Conservation (phyloP, 1,284 basidiomycete species). For the Megacollybia platyphylla region DNA sequence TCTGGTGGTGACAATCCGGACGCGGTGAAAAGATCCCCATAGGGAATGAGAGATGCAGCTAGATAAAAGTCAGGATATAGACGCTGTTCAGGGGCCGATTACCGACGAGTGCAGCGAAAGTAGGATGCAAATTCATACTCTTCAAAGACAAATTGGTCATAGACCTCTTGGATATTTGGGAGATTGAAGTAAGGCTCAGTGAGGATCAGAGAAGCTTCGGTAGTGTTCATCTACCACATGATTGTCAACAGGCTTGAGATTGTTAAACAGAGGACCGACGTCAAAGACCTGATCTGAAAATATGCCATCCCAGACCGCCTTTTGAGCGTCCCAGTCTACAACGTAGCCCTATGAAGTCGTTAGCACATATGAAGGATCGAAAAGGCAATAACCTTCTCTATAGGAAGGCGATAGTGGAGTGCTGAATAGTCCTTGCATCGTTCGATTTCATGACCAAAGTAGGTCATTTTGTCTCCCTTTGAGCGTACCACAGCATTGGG, state of each 20-base stretch:
- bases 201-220: conserved; percentile 63
- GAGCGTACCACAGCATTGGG: conserved; percentile 74
- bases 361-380: neutral
- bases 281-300: conserved; percentile 62
- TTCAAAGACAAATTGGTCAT: conserved; percentile 92
- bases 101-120: conserved; percentile 70
- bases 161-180: conserved; percentile 81
- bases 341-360: conserved; percentile 59
- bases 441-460: conserved; percentile 74
- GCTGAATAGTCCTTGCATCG: conserved; percentile 68
- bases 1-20: conserved; percentile 45
- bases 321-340: conserved; percentile 87
- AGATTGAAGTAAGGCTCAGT: conserved; percentile 93
- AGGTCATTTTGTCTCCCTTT: conserved; percentile 66
- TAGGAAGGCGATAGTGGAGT: conserved; percentile 70
- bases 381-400: conserved; percentile 59
- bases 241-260: neutral
- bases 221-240: conserved; percentile 49
- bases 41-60: conserved; percentile 73
- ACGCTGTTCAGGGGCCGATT: neutral
- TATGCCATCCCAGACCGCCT: conserved; percentile 80
- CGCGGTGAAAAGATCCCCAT: conserved; percentile 50
- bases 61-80: conserved; percentile 5
- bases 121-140: conserved; percentile 89
- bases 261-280: conserved; percentile 26